phyloP scores from a whole-genome alignment of 164 flowering plant species.

The Aristolochia contorta region DNA sequence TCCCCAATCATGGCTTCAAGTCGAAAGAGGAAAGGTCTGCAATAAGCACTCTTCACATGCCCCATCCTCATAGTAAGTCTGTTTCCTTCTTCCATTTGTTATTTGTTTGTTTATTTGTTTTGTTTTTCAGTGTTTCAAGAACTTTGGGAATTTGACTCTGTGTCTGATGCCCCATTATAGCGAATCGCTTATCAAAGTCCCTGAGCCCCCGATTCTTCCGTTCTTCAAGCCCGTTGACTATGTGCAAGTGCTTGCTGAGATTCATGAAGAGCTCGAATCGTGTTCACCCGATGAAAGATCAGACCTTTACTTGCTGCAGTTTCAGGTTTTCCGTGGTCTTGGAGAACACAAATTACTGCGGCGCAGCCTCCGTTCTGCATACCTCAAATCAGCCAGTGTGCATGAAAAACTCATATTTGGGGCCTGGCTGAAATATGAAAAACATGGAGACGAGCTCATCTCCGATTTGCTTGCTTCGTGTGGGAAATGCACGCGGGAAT shows the following conservation, averaged over 20 bases:
- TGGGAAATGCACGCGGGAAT: slow-evolving; percentile 59
- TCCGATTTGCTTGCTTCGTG: slow-evolving; percentile 73
- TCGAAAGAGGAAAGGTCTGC: slow-evolving; percentile 90
- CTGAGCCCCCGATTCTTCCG: slow-evolving; percentile 73
- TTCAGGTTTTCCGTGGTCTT: slow-evolving; percentile 87
- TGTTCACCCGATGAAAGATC: slow-evolving; percentile 56
- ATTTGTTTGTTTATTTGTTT: background rate
- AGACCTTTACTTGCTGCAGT: slow-evolving; percentile 69
- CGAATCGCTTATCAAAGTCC: slow-evolving; percentile 86
- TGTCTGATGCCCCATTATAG: slow-evolving; percentile 29
- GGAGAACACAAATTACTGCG: slow-evolving; percentile 77
- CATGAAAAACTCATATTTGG: slow-evolving; percentile 81
- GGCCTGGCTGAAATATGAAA: slow-evolving; percentile 93
- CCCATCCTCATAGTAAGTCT: slow-evolving; percentile 75
- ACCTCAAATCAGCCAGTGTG: slow-evolving; percentile 55
- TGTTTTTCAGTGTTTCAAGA: background rate
- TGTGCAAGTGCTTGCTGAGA: slow-evolving; percentile 87
- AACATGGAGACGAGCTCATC: slow-evolving; percentile 73
- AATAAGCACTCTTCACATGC: slow-evolving; percentile 41
- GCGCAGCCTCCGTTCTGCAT: slow-evolving; percentile 78
- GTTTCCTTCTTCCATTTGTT: background rate
- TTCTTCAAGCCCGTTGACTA: slow-evolving; percentile 82
- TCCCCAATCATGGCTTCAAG: slow-evolving; percentile 99
- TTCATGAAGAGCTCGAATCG: slow-evolving; percentile 91
- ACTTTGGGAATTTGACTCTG: slow-evolving; percentile 3